Base-by-base conservation (phyloP, 164 flowering plant genomes). In the Piper longum region DNA sequence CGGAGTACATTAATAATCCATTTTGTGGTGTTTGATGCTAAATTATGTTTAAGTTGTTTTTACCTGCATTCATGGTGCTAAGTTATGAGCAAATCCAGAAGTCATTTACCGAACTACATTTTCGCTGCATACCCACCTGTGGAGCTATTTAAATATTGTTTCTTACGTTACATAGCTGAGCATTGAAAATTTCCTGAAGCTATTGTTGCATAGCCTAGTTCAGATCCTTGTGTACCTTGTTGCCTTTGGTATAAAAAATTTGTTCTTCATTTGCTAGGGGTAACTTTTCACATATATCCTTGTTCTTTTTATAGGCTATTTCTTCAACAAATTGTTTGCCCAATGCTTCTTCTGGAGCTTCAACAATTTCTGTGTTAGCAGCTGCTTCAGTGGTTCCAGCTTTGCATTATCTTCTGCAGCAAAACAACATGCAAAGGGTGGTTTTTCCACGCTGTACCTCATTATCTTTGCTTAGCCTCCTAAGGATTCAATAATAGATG, bases 381-480 rank as follows among this genome's bases (percentile, higher is more conserved):
- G 71, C 84, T 55, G 70, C 78, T 61, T 62, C 83, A 57, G 62
- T 91, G 72, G 81, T 85, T 68, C 89, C 90, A 60, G 77, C 87
- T 56, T 70, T 91, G 79, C 98, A 88, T 41, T 73, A 60, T 64
- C 73, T 82, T 62, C 71, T 82, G 74, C 83, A 78, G 71, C 85
- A 81, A 54, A 86, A 82, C 57, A 57, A 75, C 48, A 73, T 77
- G 77, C 85, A 82, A 68, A 77, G 78, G 81, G 91, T 86, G 36
- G 12, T 45, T 39, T n/a, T 40, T 42, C 43, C 43, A 36, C 17
- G 5, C 51, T 41, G 18, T 41, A 7, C 16, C 48, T 60, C 19
- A 41, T 40, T 42, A 7, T 42, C 26, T 60, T 11, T 42, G 8
- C 43, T 0, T 60, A 41, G 16, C 42, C 42, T 16, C 41, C 14